Evolutionary conservation across 805 yeast genomes (phyloP), one percentile per base, ranked within the genome.

Genomic region (Metschnikowia dekortorum): DNA sequence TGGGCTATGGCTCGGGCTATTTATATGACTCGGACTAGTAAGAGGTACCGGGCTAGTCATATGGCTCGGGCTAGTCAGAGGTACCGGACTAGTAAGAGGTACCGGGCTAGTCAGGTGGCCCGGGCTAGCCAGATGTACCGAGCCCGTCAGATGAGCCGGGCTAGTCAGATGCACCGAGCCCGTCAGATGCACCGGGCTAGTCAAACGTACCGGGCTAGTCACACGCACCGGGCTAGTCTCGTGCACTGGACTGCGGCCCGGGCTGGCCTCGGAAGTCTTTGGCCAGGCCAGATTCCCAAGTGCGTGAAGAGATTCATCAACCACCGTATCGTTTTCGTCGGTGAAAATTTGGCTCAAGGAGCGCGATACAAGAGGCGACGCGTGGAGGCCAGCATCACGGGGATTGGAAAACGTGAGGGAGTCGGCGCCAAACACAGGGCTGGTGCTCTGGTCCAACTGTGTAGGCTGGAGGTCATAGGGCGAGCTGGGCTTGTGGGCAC

Each of bases 401-500:
- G 11, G 34, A n/a, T 30, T 37, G 26, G 55, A 44, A 35, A 52
- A 49, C 33, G 40, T 49, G 18, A 49, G 48, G 26, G 55, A 52
- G 44, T 48, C 52, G 38, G 46, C 35, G 14, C 46, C 50, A 28
- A 34, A 36, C 3, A 48, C 46, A 8, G 39, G 46, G 39, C 44
- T 46, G 41, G 42, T 44, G 13, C 39, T 50, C 16, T 46, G 43
- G 39, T 52, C 55, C 32, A 52, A 35, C 33, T 48, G 53, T 0
- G 53, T 51, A 18, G 53, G 44, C 18, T 52, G 53, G 30, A 51
- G 44, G 18, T 52, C 54, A 33, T 37, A 32, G 9, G 41, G 34
- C 26, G 46, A 42, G 48, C 52, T 42, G 37, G 45, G 34, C 29
- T 30, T 37, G n/a, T 29, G 22, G 14, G 43, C 10, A 7, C 22